Conservation (phyloP, 2,329 filamentous ascomycete genomes). For the Monosporascus ibericus region DNA sequence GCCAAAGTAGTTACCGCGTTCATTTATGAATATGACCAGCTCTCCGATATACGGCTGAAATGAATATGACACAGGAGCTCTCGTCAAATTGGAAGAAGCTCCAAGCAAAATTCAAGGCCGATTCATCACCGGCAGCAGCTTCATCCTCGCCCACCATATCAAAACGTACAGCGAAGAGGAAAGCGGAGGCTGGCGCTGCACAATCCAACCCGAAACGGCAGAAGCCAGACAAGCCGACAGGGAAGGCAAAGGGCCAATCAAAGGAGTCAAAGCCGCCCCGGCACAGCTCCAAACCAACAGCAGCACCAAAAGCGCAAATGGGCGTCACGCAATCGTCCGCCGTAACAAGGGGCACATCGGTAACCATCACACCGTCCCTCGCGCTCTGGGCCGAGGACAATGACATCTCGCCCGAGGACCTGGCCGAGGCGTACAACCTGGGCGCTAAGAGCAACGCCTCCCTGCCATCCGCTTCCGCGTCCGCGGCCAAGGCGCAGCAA, state of each 20-base stretch:
- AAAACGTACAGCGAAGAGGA: conserved; percentile 34
- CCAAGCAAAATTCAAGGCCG: conserved; percentile 53
- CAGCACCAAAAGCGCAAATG: conserved; percentile 36
- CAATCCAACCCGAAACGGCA: conserved; percentile 15
- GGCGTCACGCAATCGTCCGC: conserved; percentile 49
- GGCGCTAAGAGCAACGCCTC: conserved; percentile 44
- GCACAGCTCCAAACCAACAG: conserved; percentile 7
- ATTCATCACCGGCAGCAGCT: conserved; percentile 26
- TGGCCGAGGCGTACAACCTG: conserved; percentile 57
- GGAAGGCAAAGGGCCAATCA: conserved; percentile 16
- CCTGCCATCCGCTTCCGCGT: conserved; percentile 27
- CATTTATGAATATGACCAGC: neutral
- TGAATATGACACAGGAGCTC: conserved; percentile 39
- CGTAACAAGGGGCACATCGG: conserved; percentile 30
- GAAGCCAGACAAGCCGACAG: conserved; percentile 18
- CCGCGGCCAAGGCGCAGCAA: conserved; percentile 3
- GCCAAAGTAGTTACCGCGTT: neutral
- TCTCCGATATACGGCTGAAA: neutral
- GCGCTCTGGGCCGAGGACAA: conserved; percentile 57
- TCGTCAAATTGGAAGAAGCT: conserved; percentile 76
- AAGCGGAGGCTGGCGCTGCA: conserved; percentile 25
- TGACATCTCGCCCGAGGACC: conserved; percentile 52
- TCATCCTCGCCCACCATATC: conserved; percentile 8
- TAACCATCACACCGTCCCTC: conserved; percentile 45
- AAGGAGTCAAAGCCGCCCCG: conserved; percentile 9